Percentiles rank a stretch among this genome's conserved stretches.
Conservation (phyloP, 805 yeast species). For the Alloascoidea africana region DNA sequence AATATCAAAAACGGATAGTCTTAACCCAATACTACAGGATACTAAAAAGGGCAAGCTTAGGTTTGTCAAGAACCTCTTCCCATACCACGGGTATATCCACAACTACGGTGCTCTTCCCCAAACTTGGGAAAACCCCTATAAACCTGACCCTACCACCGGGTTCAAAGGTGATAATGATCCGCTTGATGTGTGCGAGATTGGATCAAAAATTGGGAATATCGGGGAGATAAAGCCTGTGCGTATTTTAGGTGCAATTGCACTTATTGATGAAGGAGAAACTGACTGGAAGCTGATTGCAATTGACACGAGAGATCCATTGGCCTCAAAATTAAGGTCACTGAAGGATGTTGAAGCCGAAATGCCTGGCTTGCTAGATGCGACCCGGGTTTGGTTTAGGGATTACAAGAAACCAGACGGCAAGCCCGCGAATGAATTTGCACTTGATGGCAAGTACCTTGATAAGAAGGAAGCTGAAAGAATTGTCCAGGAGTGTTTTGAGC, state of each 20-base stretch:
- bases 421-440: conserved; percentile 67
- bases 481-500: conserved; percentile 47
- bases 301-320: conserved; percentile 54
- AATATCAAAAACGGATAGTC: conserved; percentile 66
- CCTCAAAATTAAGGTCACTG: conserved; percentile 50
- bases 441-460: conserved; percentile 59
- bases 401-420: conserved; percentile 81
- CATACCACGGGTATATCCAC: conserved; percentile 73
- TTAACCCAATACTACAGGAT: conserved; percentile 95
- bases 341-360: conserved; percentile 57
- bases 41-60: conserved; percentile 90
- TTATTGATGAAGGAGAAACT: conserved; percentile 73
- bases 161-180: conserved; percentile 65
- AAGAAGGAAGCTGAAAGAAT: conserved; percentile 54
- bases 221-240: conserved; percentile 49
- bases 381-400: conserved; percentile 77
- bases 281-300: conserved; percentile 78
- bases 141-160: not conserved
- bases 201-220: conserved; percentile 30
- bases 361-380: conserved; percentile 67
- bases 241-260: conserved; percentile 61
- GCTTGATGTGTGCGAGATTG: conserved; percentile 65
- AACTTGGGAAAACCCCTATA: not conserved
- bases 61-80: conserved; percentile 67
- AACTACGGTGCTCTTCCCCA: conserved; percentile 75